Evolutionary conservation across 805 yeast species (phyloP), one percentile per base, ranked within the genome.

Genomic region (Saccharomycopsis capsularis): DNA sequence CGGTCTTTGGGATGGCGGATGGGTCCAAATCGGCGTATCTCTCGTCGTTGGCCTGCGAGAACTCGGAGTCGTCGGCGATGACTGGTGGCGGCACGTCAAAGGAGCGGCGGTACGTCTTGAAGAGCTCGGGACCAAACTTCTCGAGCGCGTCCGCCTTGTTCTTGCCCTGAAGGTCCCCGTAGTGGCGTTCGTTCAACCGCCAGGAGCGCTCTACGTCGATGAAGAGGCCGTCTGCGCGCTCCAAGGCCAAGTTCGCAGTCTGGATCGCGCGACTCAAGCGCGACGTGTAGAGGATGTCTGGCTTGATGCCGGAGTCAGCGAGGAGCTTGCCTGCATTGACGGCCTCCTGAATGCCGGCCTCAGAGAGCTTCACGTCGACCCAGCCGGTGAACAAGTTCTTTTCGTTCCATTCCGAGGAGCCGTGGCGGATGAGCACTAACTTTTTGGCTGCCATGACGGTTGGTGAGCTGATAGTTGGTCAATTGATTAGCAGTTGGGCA

Each of bases 121-220:
- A 91, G 74, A 88, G 80, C 69, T 88, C 96, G 63, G 79, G 72
- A 66, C 98, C 98, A 74, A 79, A 90, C 63, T 79, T 70, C 63
- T 80, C 90, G 66, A 89, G 78, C 59, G 96, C 85, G 63, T 77
- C 90, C 60, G 96, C 96, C 78, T 90, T 90, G 78, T 91, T 95
- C 77, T 91, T 89, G 70, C 98, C 98, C 75, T 91, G 97, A 65
- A 90, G 80, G 61, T 88, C 97, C 79, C 98, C 98, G 76, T 90
- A 90, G 74, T 90, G 97, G 79, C 98, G 93, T 78, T 90, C 98
- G 76, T 90, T 90, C 69, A 90, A 80, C 79, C 97, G 85, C 97
- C 97, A 91, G 49, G 91, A 79, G 78, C 97, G 86, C 71, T 82
- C 80, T 63, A 85, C 95, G 64, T 95, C 96, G 59, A 90, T 78